Base-by-base conservation (phyloP, 2,329 filamentous ascomycete species). In the Penicillium occitanis region DNA sequence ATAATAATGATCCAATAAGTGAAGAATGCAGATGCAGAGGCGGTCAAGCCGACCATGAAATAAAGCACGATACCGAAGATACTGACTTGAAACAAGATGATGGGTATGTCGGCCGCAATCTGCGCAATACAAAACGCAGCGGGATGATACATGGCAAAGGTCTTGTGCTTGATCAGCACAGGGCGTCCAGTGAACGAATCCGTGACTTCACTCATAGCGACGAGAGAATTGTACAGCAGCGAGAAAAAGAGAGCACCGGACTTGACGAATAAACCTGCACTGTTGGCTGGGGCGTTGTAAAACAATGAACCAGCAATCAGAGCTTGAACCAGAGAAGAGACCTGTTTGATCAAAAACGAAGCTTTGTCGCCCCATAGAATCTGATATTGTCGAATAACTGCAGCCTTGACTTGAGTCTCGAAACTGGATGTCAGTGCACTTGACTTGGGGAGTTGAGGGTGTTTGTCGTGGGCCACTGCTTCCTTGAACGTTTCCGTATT, bases 361-460 rank as follows among this genome's bases (percentile, higher is more conserved):
- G 84, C 80, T 69, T 87, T 88, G 74, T 90, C 87, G 48, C 88
- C 88, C 81, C 84, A 86, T 1, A 90, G 71, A 33, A 90, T 87
- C 69, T 89, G 86, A 68, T 89, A 90, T 68, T 90, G 87, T 4
- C 89, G 83, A 22, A 74, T 33, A 76, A 14, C 89, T 74, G 63
- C 33, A 7, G 66, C 50, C 25, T 63, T 66, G 64, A 85, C 5
- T 22, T 67, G 66, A 2, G 42, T 58, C 1, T 65, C 53, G 71
- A 89, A 93, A 0, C 91, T 94, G 33, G 86, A 81, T 0, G 86
- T 90, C 64, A 88, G 75, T 0, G 87, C 82, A 5, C 86, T 89
- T 40, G 75, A 79, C 37, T 83, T 81, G 0, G 83, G 78, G 0
- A 90, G 77, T 3, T 78, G 79, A 59, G 83, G 84, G 63, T 85